phyloP scores from a whole-genome alignment of 2,329 filamentous ascomycete genomes.

The Microcyclospora pomicola region DNA sequence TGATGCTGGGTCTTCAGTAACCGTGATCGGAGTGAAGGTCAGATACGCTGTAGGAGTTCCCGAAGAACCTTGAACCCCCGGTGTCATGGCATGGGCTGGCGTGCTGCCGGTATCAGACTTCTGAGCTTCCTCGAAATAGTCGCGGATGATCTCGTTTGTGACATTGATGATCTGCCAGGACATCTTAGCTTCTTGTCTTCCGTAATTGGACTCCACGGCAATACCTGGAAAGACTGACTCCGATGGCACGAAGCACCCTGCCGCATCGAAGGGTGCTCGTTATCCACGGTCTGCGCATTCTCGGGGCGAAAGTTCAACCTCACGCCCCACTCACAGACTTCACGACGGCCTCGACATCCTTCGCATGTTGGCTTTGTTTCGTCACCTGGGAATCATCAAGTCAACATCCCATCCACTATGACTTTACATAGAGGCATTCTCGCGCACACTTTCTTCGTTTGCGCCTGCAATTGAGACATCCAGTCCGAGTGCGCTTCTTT shows the following conservation, averaged over 20 bases:
- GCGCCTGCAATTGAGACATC: slow-evolving; percentile 22
- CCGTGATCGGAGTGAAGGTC: no score
- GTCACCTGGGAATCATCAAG: slow-evolving; percentile 10
- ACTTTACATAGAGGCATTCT: not conserved
- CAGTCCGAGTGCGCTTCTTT: slow-evolving; percentile 20
- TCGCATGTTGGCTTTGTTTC: slow-evolving; percentile 21
- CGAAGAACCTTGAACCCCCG: no score
- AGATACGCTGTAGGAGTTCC: no score
- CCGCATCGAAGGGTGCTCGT: slow-evolving; percentile 20
- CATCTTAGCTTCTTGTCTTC: not conserved
- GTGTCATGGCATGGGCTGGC: not conserved
- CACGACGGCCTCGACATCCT: slow-evolving; percentile 16
- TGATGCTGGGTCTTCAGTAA: no score
- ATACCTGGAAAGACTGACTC: slow-evolving; percentile 9
- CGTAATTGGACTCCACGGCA: not conserved
- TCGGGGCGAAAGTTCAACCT: slow-evolving; percentile 17
- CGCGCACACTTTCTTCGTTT: slow-evolving; percentile 19
- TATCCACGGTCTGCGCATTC: slow-evolving; percentile 16
- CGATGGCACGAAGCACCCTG: slow-evolving; percentile 8
- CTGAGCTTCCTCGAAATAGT: slow-evolving; percentile 15
- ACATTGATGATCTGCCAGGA: slow-evolving; percentile 18
- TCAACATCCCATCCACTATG: not conserved
- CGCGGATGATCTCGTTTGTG: slow-evolving; percentile 18
- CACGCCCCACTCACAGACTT: slow-evolving; percentile 20
- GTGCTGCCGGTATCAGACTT: not conserved